A percentile compares a stretch with the other conserved stretches of the same genome.
Conservation (phyloP, 1,139 yeast genomes). For the Geotrichum aggregatum region DNA sequence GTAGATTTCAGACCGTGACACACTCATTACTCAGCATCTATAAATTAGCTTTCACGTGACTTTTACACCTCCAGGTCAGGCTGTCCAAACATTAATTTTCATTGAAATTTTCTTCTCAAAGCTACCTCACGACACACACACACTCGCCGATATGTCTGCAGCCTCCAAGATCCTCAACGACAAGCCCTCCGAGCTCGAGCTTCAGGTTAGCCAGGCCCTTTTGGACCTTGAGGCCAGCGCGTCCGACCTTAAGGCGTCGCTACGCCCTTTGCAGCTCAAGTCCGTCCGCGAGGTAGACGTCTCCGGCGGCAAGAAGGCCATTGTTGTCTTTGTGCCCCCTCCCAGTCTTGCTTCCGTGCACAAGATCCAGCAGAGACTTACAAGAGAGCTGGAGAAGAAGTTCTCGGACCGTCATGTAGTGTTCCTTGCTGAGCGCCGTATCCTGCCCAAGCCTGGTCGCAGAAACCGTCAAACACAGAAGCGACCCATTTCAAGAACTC, state of each 20-base stretch:
- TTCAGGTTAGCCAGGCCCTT: slow-evolving; percentile 99
- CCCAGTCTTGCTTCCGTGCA: slow-evolving; percentile 92
- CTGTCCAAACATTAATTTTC: too few relatives aligned
- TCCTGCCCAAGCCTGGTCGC: slow-evolving; percentile 83
- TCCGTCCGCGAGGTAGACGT: slow-evolving; percentile 97
- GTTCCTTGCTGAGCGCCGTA: slow-evolving; percentile 99
- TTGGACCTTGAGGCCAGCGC: slow-evolving; percentile 93
- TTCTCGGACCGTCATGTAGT: slow-evolving; percentile 99
- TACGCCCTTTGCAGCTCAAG: slow-evolving; percentile 98
- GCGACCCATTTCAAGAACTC: slow-evolving; percentile 99
- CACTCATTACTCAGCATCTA: too few relatives aligned
- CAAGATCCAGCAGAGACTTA: slow-evolving; percentile 86
- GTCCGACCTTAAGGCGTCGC: slow-evolving; percentile 92
- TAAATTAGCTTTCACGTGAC: too few relatives aligned
- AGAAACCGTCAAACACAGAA: slow-evolving; percentile 89
- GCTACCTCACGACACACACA: too few relatives aligned
- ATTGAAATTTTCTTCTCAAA: too few relatives aligned
- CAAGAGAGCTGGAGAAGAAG: slow-evolving; percentile 99
- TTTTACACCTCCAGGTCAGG: too few relatives aligned
- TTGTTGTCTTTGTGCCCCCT: slow-evolving; percentile 96
- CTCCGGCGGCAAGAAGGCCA: slow-evolving; percentile 97
- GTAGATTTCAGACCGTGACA: too few relatives aligned
- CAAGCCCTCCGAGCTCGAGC: slow-evolving; percentile 93
- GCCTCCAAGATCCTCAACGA: slow-evolving; percentile 79
- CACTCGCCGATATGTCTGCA: slow-evolving; percentile 83